Conservation (phyloP, 148 eudicot species). For the Suaeda aralocaspica region DNA sequence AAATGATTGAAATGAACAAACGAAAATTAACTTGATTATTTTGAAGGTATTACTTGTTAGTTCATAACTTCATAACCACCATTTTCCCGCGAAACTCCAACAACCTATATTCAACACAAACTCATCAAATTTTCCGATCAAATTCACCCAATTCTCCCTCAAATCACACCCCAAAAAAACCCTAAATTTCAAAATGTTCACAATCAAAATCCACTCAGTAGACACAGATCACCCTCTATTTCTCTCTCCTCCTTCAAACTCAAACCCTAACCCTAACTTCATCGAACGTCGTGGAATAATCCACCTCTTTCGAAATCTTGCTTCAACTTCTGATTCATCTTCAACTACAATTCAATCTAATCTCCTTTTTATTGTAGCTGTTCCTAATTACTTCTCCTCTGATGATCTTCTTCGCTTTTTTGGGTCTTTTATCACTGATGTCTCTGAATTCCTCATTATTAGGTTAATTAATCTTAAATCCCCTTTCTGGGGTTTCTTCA, state of each 20-base stretch:
- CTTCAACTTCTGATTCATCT: constrained; percentile 34
- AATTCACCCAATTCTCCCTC: too few species aligned
- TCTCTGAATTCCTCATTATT: constrained; percentile 53
- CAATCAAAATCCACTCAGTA: constrained; percentile 63
- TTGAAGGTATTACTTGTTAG: too few species aligned
- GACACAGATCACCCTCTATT: constrained; percentile 52
- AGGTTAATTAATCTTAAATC: too few species aligned
- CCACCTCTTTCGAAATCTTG: constrained; percentile 60
- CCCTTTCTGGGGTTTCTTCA: constrained; percentile 6
- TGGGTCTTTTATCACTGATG: constrained; percentile 37
- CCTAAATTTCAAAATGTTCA: constrained; percentile 38
- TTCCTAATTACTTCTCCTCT: constrained; percentile 71
- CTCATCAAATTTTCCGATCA: too few species aligned
- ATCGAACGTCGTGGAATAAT: constrained; percentile 55
- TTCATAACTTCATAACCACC: too few species aligned
- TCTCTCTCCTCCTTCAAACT: constrained; percentile 28
- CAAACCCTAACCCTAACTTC: constrained; percentile 23
- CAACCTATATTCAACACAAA: too few species aligned
- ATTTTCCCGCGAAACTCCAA: too few species aligned
- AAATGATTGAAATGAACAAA: too few species aligned
- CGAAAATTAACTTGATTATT: too few species aligned
- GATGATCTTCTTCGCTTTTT: constrained; percentile 71
- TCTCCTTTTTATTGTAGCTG: constrained; percentile 62
- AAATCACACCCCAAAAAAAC: too few species aligned
- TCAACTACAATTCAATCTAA: constrained; percentile 35